Percentiles rank a stretch among this genome's conserved stretches.
phyloP scores from a whole-genome alignment of 768 basidiomycete genomes.

The Strobilomyces confusus region DNA sequence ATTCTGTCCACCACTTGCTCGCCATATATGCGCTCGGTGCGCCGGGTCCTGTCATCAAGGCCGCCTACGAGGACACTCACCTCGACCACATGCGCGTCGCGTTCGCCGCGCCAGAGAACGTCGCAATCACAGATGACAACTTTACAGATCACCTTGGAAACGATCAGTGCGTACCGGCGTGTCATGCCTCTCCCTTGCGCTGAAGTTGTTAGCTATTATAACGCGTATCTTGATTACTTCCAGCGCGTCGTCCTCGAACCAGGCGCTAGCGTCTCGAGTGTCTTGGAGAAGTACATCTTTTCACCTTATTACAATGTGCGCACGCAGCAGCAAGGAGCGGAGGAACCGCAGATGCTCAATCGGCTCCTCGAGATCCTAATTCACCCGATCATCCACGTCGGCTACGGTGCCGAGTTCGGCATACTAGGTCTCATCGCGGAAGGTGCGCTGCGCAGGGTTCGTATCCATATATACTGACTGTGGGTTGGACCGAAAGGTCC shows the following conservation, averaged over 20 bases:
- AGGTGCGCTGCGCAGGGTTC: no score
- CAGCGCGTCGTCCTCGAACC: conserved; percentile 28
- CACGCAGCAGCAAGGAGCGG: conserved; percentile 20
- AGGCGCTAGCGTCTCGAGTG: conserved; percentile 26
- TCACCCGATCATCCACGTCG: no score
- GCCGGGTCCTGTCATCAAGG: conserved; percentile 34
- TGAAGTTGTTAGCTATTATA: conserved; percentile 27
- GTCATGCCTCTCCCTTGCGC: neutral
- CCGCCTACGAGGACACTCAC: conserved; percentile 40
- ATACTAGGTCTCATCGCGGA: no score
- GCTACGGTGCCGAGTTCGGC: no score
- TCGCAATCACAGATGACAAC: conserved; percentile 28
- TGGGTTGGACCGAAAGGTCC: no score
- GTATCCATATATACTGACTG: no score
- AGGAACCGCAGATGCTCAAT: conserved; percentile 53
- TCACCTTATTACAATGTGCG: conserved; percentile 47
- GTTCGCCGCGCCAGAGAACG: conserved; percentile 25
- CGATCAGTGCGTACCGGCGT: conserved; percentile 24
- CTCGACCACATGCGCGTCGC: conserved; percentile 36
- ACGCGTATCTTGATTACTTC: conserved; percentile 32
- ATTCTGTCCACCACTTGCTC: conserved; percentile 19
- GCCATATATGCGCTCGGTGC: conserved; percentile 63
- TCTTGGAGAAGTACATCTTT: conserved; percentile 63
- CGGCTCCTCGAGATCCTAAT: no score
- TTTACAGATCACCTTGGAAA: conserved; percentile 27